These are phyloP conservation scores for Aquilaria yunnanensis DNA, from an alignment of 345 rosid species.

Conservation along the genomic window DNA sequence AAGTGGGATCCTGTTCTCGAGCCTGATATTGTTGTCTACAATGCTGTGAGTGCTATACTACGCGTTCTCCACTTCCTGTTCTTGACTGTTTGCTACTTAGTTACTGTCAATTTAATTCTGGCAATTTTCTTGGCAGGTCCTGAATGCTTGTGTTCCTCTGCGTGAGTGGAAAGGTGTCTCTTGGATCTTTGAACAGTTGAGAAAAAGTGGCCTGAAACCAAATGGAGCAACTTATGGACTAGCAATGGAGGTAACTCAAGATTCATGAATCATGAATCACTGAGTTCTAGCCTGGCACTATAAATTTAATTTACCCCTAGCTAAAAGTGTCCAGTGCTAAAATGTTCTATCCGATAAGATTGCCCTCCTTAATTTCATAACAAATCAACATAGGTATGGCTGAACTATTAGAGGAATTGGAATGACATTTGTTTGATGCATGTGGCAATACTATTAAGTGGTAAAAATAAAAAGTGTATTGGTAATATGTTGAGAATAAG, in stretches of 20 bases:
- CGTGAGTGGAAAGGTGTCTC: slow-evolving; percentile 87
- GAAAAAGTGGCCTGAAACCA: slow-evolving; percentile 75
- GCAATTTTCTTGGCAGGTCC: slow-evolving; percentile 37
- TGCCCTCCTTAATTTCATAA: no score
- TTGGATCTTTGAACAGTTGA: slow-evolving; percentile 82
- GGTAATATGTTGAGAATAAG: no score
- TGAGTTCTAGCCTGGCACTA: no score
- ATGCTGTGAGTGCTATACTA: slow-evolving; percentile 59
- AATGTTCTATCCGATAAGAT: background rate
- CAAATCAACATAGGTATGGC: no score
- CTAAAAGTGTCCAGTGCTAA: background rate
- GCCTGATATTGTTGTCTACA: slow-evolving; percentile 86
- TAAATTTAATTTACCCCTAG: no score
- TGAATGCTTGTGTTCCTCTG: slow-evolving; percentile 84
- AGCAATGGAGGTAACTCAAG: slow-evolving; percentile 82
- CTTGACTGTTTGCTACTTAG: background rate
- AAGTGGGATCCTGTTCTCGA: slow-evolving; percentile 82
- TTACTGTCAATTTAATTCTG: background rate
- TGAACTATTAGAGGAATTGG: no score
- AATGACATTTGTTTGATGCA: no score
- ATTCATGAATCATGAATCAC: slow-evolving; percentile 7
- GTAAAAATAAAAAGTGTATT: no score
- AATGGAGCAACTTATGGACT: slow-evolving; percentile 94
- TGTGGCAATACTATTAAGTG: no score
- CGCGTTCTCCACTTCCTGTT: slow-evolving; percentile 2